Evolutionary conservation across 2,329 filamentous ascomycete species (phyloP).

Genomic region (Fusarium virguliforme): DNA sequence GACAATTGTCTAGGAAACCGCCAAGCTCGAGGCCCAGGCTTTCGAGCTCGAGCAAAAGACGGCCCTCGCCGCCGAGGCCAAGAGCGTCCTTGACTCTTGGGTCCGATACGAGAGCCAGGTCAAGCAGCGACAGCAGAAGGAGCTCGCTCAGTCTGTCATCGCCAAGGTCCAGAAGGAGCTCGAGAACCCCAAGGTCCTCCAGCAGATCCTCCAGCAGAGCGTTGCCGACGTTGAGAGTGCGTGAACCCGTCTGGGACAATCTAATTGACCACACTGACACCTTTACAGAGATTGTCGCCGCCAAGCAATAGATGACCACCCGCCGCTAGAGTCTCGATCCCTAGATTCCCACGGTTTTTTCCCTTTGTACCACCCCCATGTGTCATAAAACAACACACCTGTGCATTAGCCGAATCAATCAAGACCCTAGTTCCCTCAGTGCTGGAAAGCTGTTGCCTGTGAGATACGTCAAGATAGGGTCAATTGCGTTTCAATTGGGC

Average conservation of each 20-base stretch:
- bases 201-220: slow-evolving; percentile 98
- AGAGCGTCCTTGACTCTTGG: slow-evolving; percentile 97
- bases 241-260: slow-evolving; percentile 37
- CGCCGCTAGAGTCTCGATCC: slow-evolving; percentile 56
- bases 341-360: slow-evolving; percentile 62
- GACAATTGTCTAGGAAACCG: slow-evolving; percentile 82
- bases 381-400: slow-evolving; percentile 70
- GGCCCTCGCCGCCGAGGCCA: slow-evolving; percentile 91
- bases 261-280: slow-evolving; percentile 54
- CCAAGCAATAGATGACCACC: slow-evolving; percentile 73
- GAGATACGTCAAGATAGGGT: slow-evolving; percentile 41
- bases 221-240: slow-evolving; percentile 95
- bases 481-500: slow-evolving; percentile 42
- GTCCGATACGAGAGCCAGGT: slow-evolving; percentile 98
- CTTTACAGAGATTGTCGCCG: slow-evolving; percentile 71
- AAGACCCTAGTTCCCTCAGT: slow-evolving; percentile 53
- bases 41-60: slow-evolving; percentile 98
- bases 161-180: slow-evolving; percentile 99
- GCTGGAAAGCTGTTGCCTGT: slow-evolving; percentile 42
- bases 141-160: slow-evolving; percentile 93
- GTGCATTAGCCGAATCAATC: slow-evolving; percentile 73
- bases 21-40: slow-evolving; percentile 93
- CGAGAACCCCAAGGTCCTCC: slow-evolving; percentile 95
- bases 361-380: slow-evolving; percentile 67
- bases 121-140: slow-evolving; percentile 98